Conservation (phyloP, 257 asterid genomes). For the Primulina eburnea region DNA sequence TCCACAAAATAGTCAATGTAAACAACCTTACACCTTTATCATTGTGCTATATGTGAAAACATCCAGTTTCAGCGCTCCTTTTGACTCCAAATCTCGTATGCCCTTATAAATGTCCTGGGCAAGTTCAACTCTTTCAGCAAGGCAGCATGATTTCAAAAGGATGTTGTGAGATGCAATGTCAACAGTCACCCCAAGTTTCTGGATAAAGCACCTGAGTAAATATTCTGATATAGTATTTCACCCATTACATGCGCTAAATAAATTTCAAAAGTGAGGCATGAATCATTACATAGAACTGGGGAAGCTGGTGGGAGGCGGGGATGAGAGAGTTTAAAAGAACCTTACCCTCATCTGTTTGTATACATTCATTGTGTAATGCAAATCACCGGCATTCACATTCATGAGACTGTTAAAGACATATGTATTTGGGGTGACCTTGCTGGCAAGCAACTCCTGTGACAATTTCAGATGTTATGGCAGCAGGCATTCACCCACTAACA, state of each 20-base stretch:
- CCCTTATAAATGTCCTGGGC: conserved; percentile 72
- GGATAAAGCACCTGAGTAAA: conserved; percentile 33
- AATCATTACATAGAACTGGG: neutral
- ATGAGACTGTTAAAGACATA: conserved; percentile 89
- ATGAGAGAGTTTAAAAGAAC: conserved; percentile 25
- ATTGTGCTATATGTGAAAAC: conserved; percentile 95
- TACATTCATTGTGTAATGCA: conserved; percentile 60
- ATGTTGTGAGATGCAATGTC: conserved; percentile 80
- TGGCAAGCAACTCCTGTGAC: conserved; percentile 66
- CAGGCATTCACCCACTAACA: conserved; percentile 19
- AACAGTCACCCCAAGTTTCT: conserved; percentile 68
- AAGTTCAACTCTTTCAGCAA: conserved; percentile 75
- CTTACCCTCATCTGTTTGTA: conserved; percentile 81
- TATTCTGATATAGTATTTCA: conserved; percentile 22
- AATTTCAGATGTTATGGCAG: conserved; percentile 30
- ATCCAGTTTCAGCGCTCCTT: conserved; percentile 69
- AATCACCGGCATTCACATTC: conserved; percentile 87
- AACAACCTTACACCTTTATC: conserved; percentile 56
- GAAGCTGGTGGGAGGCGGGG: conserved; percentile 7
- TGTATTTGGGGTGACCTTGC: conserved; percentile 58
- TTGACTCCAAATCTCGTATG: conserved; percentile 53
- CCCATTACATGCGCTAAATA: conserved; percentile 13
- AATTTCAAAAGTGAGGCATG: conserved; percentile 12
- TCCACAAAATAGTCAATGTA: conserved; percentile 9
- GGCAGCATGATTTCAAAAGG: conserved; percentile 79